Percentiles rank a stretch among this genome's conserved stretches.
phyloP scores from a whole-genome alignment of 2,329 filamentous ascomycete species.

The Chaetomiaceae sp. region DNA sequence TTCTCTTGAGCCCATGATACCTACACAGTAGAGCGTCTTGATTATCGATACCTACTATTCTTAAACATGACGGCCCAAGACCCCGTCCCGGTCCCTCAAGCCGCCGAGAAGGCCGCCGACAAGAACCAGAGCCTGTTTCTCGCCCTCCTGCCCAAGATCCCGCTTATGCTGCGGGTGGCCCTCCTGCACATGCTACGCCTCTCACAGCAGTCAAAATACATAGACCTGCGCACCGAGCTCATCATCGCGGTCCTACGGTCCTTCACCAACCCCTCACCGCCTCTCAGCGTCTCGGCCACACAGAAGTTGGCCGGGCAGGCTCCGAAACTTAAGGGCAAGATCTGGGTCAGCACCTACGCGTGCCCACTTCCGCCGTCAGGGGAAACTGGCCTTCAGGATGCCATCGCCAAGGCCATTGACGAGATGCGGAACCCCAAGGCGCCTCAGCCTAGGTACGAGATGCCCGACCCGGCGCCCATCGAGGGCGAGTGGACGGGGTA shows the following conservation, averaged over 20 bases:
- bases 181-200: conserved; percentile 61
- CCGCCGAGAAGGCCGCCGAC: conserved; percentile 3
- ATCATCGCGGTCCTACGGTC: conserved; percentile 68
- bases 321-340: conserved; percentile 66
- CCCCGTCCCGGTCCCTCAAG: not conserved
- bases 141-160: conserved; percentile 51
- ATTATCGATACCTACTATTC: not conserved
- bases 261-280: conserved; percentile 47
- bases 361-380: conserved; percentile 53
- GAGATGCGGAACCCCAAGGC: conserved; percentile 41
- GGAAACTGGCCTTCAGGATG: conserved; percentile 50
- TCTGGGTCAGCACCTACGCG: conserved; percentile 74
- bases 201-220: conserved; percentile 68
- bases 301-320: conserved; percentile 63
- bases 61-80: conserved; percentile 10
- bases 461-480: conserved; percentile 53
- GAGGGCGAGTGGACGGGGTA: conserved; percentile 76
- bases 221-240: conserved; percentile 72
- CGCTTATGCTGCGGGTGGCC: conserved; percentile 58
- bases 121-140: conserved; percentile 21
- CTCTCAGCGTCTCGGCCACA: conserved; percentile 51
- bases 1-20: not conserved
- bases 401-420: conserved; percentile 55
- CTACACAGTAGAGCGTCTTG: too few relatives aligned
- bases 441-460: conserved; percentile 29